Base-by-base conservation (phyloP, 2,329 filamentous ascomycete species). In the Arthrobotrys megalospora region DNA sequence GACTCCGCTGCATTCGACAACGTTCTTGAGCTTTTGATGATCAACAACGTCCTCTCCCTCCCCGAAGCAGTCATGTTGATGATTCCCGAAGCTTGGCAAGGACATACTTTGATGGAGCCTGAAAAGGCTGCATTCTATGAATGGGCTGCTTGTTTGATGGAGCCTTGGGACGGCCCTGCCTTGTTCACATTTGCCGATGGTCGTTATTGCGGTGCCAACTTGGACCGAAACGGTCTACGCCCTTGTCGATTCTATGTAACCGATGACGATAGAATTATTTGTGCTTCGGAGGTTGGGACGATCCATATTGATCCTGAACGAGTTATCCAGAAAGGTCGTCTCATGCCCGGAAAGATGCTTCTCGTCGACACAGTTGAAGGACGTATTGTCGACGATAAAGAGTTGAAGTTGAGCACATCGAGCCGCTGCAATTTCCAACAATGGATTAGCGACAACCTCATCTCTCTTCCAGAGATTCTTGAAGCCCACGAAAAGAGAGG, bases 101-200 rank as follows among this genome's bases (percentile, higher is more conserved):
- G 94, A 79, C 97, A 97, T 85, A 87, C 90, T 43, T 88, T 90
- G 77, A 97, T 98, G 92, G 94, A 97, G 82, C 93, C 94, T 71
- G 92, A 93, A 83, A 98, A 98, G 87, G 93, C 94, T 76, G 95
- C 95, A 64, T 98, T 97, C 86, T 98, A 98, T 86, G 94, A 98
- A 85, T 98, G 95, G 94, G 95, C 95, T 82, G 94, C 94, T 81
- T 98, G 95, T 85, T 92, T 97, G 88, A 98, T 98, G 95, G 95
- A 98, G 87, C 94, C 95, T 14, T 98, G 95, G 95, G 95, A 98
- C 85, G 95, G 95, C 16, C 95, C 95, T 38, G 95, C 95, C 70
- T 90, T 98, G 36, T 98, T 98, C 87, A 97, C 94, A 6, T 98
- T 98, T 85, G 93, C 95, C 32, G 95, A 98, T 84, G 95, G 95